Evolutionary conservation across 306 rosid species (phyloP), one percentile per base, ranked within the genome.

Genomic region (Albizia julibrissin): DNA sequence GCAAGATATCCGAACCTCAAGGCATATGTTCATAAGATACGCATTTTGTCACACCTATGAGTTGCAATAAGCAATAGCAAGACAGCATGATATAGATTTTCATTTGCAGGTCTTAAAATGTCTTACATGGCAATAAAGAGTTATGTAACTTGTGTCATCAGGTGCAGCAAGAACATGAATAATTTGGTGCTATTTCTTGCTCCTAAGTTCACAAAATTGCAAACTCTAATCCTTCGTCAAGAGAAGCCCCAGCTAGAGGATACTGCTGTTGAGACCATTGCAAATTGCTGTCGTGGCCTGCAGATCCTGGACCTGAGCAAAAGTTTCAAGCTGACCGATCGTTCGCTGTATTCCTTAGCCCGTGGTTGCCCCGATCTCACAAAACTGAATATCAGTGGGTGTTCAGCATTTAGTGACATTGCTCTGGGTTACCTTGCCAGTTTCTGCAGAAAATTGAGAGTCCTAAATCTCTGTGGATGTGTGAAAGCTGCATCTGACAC

Each of bases 271-370:
- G 89, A 90, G 85, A 72, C 89, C 69, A 90, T 96, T 74, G 89
- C 98, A 80, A 85, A 87, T 69, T 90, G 64, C 87, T 96, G 94
- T 74, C 89, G 75, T 61, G 98, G 91, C 74, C 87, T 96, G 83
- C 99, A 96, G 91, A 86, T 90, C 77, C 90, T 96, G 84, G 97
- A 96, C 87, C 97, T 96, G 34, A 93, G 99, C 89, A 96, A 94
- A 89, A 92, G 99, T 82, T 96, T 94, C 89, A 93, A 84, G 87
- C 98, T 96, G 67, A 88, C 87, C 4, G 99, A 93, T 80, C 15
- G 80, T 21, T 96, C 99, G 58, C 83, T 96, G 4, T 86, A 85
- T 73, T 90, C 94, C 69, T 68, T 96, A 34, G 95, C 98, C 42
- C 89, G 26, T 59, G 98, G 97, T 34, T 96, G 99, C 73, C 89